Evolutionary conservation across 805 yeast species (phyloP), one percentile per base, ranked within the genome.

Genomic region (Kodamaea kaohsiungensis): DNA sequence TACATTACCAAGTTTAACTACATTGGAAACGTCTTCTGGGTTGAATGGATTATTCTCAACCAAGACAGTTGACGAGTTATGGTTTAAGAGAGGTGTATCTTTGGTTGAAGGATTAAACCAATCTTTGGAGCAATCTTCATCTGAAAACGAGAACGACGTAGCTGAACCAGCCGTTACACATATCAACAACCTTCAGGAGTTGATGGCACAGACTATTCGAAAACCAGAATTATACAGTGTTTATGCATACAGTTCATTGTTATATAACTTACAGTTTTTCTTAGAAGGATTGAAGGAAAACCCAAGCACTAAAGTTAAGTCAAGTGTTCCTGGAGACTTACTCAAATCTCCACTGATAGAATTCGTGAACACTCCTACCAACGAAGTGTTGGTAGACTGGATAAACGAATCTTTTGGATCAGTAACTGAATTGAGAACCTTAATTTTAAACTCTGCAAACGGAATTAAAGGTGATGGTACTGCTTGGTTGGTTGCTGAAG

Each of bases 381-480:
- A 71, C 59, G 65, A 65, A 55, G 65, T 66, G 13, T 69, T 84
- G 48, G 65, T 67, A 18, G 67, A 72, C 22, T 82, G 88, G 72
- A 76, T 89, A 25, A 70, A 71, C 17, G 72, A 77, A 43, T 81
- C 87, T 1, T 91, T 91, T 70, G 97, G 96, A 6, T 84, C 92
- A 0, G 57, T 90, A 8, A 82, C 80, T 13, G 96, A 91, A 66
- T 86, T 95, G 66, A 80, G 88, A 61, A 82, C 88, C 1, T 78
- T 89, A 47, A 69, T 95, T 45, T 65, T 89, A 55, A 81, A 83
- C 54, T 84, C 95, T 0, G 90, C 93, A 9, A 71, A 77, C 49
- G 80, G 87, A 3, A 82, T 91, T 56, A 84, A 87, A 56, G 98
- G 98, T 49, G 93, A 90, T 69, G 99, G 99, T 2, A 85, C 80